Evolutionary conservation across 768 basidiomycete species (phyloP).

Genomic region (Pleurotus eryngii): DNA sequence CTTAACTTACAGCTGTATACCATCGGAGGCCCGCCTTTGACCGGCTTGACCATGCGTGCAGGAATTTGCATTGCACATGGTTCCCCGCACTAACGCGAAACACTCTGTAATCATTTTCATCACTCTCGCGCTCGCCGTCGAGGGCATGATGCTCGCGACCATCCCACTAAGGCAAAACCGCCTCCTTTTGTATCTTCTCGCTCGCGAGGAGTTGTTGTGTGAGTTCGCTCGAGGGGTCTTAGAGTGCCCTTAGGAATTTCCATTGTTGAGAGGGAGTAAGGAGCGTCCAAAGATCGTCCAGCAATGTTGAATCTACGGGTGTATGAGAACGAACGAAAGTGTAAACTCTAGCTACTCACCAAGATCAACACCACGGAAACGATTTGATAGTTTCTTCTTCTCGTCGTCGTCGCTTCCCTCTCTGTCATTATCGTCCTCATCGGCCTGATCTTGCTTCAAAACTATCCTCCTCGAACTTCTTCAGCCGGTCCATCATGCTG

Average conservation of each 20-base stretch:
- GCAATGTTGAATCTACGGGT: slow-evolving; percentile 47
- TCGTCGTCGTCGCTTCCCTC: slow-evolving; percentile 27
- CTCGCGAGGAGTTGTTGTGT: slow-evolving; percentile 59
- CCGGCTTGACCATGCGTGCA: slow-evolving; percentile 36
- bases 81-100: slow-evolving; percentile 25
- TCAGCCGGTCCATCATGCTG: slow-evolving; percentile 68
- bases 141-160: not conserved
- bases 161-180: slow-evolving; percentile 70
- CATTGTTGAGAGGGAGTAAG: slow-evolving; percentile 58
- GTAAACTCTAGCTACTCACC: slow-evolving; percentile 36
- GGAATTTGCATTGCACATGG: slow-evolving; percentile 49
- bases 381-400: slow-evolving; percentile 38
- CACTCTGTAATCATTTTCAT: not conserved
- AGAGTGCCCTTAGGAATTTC: slow-evolving; percentile 55
- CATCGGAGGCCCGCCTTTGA: slow-evolving; percentile 38
- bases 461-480: slow-evolving; percentile 66
- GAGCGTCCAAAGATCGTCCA: slow-evolving; percentile 57
- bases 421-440: slow-evolving; percentile 12
- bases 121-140: slow-evolving; percentile 4
- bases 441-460: slow-evolving; percentile 31
- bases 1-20: slow-evolving; percentile 67
- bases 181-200: slow-evolving; percentile 48
- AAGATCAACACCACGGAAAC: slow-evolving; percentile 60
- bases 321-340: not conserved
- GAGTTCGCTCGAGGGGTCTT: slow-evolving; percentile 59